A percentile compares a stretch with the other conserved stretches of the same genome.
phyloP scores from a whole-genome alignment of 208 protist genomes.

The Crithidia acanthocephali region DNA sequence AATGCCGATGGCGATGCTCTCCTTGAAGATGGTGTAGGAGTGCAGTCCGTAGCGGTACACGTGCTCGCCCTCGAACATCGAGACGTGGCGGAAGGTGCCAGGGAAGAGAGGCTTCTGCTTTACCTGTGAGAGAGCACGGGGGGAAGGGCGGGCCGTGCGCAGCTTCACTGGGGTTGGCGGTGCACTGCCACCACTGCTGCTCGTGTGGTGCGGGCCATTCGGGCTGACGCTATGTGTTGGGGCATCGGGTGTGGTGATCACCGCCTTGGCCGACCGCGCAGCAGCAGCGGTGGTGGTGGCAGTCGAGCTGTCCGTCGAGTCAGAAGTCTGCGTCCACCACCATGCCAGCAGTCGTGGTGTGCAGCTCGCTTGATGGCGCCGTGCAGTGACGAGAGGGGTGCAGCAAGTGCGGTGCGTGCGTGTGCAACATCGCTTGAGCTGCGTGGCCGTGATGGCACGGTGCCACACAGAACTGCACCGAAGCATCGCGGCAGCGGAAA shows the following conservation, averaged over 20 bases:
- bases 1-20: slow-evolving; percentile 52
- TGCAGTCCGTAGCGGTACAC: slow-evolving; percentile 77
- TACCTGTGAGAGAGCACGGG: slow-evolving; percentile 49
- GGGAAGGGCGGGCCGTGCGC: slow-evolving; percentile 21
- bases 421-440: not conserved
- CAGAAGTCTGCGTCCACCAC: too few relatives aligned
- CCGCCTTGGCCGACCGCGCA: not conserved
- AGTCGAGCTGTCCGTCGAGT: not conserved
- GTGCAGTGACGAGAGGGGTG: not conserved
- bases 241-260: not conserved
- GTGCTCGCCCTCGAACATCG: slow-evolving; percentile 77
- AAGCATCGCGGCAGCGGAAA: not conserved
- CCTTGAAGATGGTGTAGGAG: slow-evolving; percentile 65
- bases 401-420: not conserved
- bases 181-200: not conserved
- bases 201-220: too few relatives aligned
- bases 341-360: not conserved
- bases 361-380: not conserved
- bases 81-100: slow-evolving; percentile 53
- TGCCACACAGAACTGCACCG: not conserved
- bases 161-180: not conserved
- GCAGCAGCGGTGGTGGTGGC: not conserved
- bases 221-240: not conserved
- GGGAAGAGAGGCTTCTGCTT: slow-evolving; percentile 75
- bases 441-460: not conserved